Percentiles rank a stretch among this genome's conserved stretches.
phyloP scores from a whole-genome alignment of 176 grass and related monocot genomes.

The Puya raimondii region DNA sequence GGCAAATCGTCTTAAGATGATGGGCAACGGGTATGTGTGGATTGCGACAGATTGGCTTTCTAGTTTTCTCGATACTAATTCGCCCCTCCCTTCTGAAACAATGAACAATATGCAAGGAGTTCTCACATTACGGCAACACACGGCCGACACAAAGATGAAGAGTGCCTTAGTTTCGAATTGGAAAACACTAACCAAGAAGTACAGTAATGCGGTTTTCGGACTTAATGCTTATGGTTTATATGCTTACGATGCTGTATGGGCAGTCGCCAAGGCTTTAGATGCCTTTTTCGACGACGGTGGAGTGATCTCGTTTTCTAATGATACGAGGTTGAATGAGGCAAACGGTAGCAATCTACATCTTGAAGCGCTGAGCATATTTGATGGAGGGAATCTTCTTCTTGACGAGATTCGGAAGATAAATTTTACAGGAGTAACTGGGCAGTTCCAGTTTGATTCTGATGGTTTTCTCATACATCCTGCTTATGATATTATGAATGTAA shows the following conservation, averaged over 20 bases:
- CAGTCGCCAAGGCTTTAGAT: slow-evolving; percentile 62
- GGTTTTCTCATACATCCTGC: slow-evolving; percentile 60
- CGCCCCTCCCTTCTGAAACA: slow-evolving; percentile 40
- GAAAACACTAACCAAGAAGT: slow-evolving; percentile 48
- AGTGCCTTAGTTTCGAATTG: slow-evolving; percentile 63
- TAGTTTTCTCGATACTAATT: slow-evolving; percentile 53
- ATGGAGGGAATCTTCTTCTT: slow-evolving; percentile 52
- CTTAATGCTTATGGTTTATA: slow-evolving; percentile 54
- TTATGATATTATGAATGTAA: slow-evolving; percentile 81
- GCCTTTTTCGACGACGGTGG: slow-evolving; percentile 70
- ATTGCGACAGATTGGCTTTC: slow-evolving; percentile 92
- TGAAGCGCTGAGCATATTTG: slow-evolving; percentile 73
- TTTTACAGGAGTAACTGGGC: slow-evolving; percentile 58
- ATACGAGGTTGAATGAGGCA: slow-evolving; percentile 45
- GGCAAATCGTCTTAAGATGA: slow-evolving; percentile 66
- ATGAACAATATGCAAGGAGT: slow-evolving; percentile 85
- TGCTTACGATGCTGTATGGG: slow-evolving; percentile 91
- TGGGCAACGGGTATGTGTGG: slow-evolving; percentile 83
- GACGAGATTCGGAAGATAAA: slow-evolving; percentile 46
- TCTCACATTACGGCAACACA: slow-evolving; percentile 66
- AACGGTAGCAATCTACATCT: slow-evolving; percentile 52
- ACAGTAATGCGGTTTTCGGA: slow-evolving; percentile 41
- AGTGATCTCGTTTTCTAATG: slow-evolving; percentile 67
- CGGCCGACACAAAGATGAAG: slow-evolving; percentile 53
- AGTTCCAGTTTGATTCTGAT: slow-evolving; percentile 43